Evolutionary conservation across 1,139 yeast species (phyloP).

Genomic region (Candida tunisiensis): DNA sequence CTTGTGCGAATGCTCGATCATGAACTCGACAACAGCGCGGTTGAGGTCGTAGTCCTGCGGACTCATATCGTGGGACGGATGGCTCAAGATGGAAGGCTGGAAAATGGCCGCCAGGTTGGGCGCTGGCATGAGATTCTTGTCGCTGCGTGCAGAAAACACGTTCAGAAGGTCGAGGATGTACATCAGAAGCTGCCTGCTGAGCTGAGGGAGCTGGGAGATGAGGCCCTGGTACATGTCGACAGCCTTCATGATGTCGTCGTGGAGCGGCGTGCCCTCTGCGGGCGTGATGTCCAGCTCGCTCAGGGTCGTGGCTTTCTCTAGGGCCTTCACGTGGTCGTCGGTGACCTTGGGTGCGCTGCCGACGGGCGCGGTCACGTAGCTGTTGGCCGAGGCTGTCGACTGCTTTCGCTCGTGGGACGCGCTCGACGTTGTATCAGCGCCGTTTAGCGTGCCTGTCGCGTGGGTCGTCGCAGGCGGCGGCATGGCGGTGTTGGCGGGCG

Average conservation of each 20-base stretch:
- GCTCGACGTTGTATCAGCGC: too few relatives aligned
- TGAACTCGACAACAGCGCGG: conserved; percentile 73
- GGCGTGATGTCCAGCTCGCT: too few relatives aligned
- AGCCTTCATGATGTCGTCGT: conserved; percentile 46
- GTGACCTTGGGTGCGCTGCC: too few relatives aligned
- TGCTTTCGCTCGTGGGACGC: too few relatives aligned
- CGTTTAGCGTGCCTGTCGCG: too few relatives aligned
- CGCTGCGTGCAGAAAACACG: conserved; percentile 66
- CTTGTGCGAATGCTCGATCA: conserved; percentile 73
- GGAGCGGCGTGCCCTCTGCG: conserved; percentile 1
- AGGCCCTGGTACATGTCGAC: conserved; percentile 54
- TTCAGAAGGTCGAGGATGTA: conserved; percentile 78
- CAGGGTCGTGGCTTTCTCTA: too few relatives aligned
- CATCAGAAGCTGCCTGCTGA: conserved; percentile 69
- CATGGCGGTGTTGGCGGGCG: too few relatives aligned
- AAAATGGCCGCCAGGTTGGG: conserved; percentile 89
- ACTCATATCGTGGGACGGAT: conserved; percentile 81
- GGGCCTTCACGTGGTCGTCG: too few relatives aligned
- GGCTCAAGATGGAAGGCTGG: conserved; percentile 87
- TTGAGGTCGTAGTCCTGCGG: conserved; percentile 86
- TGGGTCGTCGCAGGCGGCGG: too few relatives aligned
- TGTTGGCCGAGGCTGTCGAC: neutral
- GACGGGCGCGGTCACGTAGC: neutral
- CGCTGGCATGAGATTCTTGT: conserved; percentile 78
- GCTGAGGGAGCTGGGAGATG: conserved; percentile 47